phyloP scores from a whole-genome alignment of 1,139 yeast species.

The Zygoascus hellenicus region DNA sequence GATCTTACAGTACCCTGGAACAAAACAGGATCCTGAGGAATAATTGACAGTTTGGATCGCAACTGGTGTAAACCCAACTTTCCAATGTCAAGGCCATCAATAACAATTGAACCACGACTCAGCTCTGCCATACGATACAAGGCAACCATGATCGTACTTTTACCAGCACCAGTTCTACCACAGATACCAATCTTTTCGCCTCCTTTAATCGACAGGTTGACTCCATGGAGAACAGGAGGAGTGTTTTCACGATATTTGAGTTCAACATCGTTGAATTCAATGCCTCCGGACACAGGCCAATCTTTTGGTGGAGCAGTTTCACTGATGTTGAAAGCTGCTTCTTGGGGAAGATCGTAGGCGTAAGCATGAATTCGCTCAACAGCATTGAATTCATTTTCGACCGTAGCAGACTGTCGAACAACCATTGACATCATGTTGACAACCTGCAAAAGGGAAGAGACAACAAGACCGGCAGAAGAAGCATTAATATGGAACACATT shows the following conservation, averaged over 20 bases:
- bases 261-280: conserved; percentile 52
- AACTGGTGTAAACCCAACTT: conserved; percentile 51
- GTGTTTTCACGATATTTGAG: conserved; percentile 71
- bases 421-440: conserved; percentile 31
- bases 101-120: conserved; percentile 44
- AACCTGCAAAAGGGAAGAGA: conserved; percentile 40
- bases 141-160: conserved; percentile 62
- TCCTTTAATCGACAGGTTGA: conserved; percentile 43
- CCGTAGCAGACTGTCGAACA: conserved; percentile 51
- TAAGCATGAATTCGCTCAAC: conserved; percentile 76
- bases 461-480: conserved; percentile 64
- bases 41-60: conserved; percentile 58
- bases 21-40: conserved; percentile 75
- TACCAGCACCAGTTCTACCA: conserved; percentile 81
- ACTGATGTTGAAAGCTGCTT: conserved; percentile 48
- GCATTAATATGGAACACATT: conserved; percentile 58
- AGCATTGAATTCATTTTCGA: conserved; percentile 79
- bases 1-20: conserved; percentile 61
- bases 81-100: conserved; percentile 58
- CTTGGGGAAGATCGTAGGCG: conserved; percentile 63
- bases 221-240: conserved; percentile 62
- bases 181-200: conserved; percentile 67
- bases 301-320: conserved; percentile 57
- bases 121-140: conserved; percentile 58
- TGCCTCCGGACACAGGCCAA: conserved; percentile 60